Evolutionary conservation across 805 yeast genomes (phyloP).

Genomic region (Priceomyces medius): DNA sequence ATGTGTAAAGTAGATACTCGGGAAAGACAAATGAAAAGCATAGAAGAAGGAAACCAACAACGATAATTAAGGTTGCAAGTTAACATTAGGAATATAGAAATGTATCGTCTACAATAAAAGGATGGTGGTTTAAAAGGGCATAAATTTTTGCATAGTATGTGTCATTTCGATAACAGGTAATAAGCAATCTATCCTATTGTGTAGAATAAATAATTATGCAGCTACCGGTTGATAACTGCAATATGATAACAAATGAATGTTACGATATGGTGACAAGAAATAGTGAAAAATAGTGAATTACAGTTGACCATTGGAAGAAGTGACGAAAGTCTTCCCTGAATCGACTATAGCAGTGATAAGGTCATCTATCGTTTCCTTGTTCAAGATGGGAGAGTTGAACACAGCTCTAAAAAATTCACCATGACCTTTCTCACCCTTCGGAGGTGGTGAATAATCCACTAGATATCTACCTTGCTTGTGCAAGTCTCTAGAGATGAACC

Average conservation of each 20-base stretch:
- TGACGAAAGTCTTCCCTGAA: constrained; percentile 18
- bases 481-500: constrained; percentile 58
- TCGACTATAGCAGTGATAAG: constrained; percentile 30
- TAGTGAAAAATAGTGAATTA: not conserved
- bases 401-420: constrained; percentile 88
- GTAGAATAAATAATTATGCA: too few species aligned
- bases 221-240: too few species aligned
- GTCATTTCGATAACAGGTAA: too few species aligned
- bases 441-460: constrained; percentile 76
- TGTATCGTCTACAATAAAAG: too few species aligned
- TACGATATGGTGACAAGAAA: not conserved
- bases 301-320: not conserved
- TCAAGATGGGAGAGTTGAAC: constrained; percentile 65
- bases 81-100: too few species aligned
- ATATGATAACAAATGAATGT: too few species aligned
- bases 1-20: too few species aligned
- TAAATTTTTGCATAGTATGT: too few species aligned
- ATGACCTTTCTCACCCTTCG: constrained; percentile 39
- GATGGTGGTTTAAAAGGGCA: constrained; percentile 10
- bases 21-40: too few species aligned
- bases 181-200: too few species aligned
- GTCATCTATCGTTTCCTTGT: constrained; percentile 34
- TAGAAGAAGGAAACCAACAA: too few species aligned
- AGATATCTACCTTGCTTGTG: constrained; percentile 66
- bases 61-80: too few species aligned